phyloP scores from a whole-genome alignment of 208 protist species.

The Eutreptiella sp. region DNA sequence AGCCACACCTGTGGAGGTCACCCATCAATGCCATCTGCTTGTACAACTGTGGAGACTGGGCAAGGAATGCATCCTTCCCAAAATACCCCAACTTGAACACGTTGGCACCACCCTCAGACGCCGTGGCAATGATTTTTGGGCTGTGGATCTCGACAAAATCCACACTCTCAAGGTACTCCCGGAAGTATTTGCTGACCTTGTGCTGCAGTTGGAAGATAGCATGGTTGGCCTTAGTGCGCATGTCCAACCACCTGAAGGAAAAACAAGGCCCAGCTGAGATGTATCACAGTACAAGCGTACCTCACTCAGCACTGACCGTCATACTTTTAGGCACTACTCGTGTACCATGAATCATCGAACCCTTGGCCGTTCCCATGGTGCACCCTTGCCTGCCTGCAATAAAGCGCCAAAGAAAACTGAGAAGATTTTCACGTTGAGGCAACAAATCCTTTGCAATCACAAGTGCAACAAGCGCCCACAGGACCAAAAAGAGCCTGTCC shows the following conservation, averaged over 20 bases:
- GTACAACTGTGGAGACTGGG: slow-evolving; percentile 99
- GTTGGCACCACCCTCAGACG: slow-evolving; percentile 90
- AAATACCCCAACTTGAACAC: slow-evolving; percentile 91
- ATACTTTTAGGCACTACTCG: too few relatives aligned
- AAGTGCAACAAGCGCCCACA: too few relatives aligned
- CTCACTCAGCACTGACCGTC: too few relatives aligned
- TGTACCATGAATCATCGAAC: too few relatives aligned
- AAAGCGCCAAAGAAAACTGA: too few relatives aligned
- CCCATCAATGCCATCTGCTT: slow-evolving; percentile 98
- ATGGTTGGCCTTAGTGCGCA: slow-evolving; percentile 89
- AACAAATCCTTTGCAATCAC: too few relatives aligned
- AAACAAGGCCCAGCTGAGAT: slow-evolving; percentile 2
- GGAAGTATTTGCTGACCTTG: slow-evolving; percentile 85
- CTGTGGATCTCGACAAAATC: slow-evolving; percentile 98
- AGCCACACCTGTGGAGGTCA: slow-evolving; percentile 83
- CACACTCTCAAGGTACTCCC: slow-evolving; percentile 79
- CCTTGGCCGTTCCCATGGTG: too few relatives aligned
- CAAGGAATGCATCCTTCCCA: slow-evolving; percentile 84
- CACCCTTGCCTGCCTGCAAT: too few relatives aligned
- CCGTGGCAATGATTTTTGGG: slow-evolving; percentile 97
- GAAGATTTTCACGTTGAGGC: too few relatives aligned
- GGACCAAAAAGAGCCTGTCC: too few relatives aligned
- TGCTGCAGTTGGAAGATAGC: slow-evolving; percentile 94
- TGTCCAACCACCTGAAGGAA: slow-evolving; percentile 83
- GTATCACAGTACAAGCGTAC: too few relatives aligned